These are phyloP conservation scores for Aspergillus homomorphus DNA, from an alignment of 495 filamentous ascomycete species.

Conservation along the genomic window DNA sequence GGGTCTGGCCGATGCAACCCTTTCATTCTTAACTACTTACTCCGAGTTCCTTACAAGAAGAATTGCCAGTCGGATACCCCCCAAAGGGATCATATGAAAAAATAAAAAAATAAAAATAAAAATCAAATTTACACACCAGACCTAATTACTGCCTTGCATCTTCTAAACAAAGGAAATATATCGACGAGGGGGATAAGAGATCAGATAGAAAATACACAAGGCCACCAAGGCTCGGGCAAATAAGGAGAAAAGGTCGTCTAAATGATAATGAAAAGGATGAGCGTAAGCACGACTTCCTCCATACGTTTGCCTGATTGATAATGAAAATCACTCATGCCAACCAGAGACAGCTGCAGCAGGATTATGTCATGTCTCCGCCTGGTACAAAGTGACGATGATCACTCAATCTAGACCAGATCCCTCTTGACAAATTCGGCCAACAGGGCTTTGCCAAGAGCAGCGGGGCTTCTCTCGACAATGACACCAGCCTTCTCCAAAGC, in stretches of 20 bases:
- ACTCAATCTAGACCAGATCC: constrained; percentile 73
- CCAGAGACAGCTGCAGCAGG: background rate
- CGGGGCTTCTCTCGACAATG: constrained; percentile 93
- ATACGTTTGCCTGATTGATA: constrained; percentile 3
- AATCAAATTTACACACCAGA: constrained; percentile 23
- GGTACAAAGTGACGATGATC: constrained; percentile 2
- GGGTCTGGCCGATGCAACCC: too few species aligned
- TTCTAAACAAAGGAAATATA: constrained; percentile 25
- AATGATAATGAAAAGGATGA: constrained; percentile 11
- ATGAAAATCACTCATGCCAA: background rate
- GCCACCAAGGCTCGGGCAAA: constrained; percentile 14
- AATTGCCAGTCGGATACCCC: too few species aligned
- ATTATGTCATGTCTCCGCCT: constrained; percentile 7
- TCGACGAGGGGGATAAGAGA: constrained; percentile 10
- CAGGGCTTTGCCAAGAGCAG: constrained; percentile 83
- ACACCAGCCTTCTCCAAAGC: constrained; percentile 92
- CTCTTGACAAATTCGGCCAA: constrained; percentile 93
- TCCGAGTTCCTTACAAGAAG: too few species aligned
- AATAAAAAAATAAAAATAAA: too few species aligned
- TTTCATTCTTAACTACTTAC: too few species aligned
- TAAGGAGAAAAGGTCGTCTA: constrained; percentile 16
- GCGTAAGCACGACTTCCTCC: constrained; percentile 4
- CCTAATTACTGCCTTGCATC: constrained; percentile 28
- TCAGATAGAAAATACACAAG: constrained; percentile 20
- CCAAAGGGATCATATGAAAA: too few species aligned